A percentile compares a stretch with the other conserved stretches of the same genome.
Evolutionary conservation across 495 filamentous ascomycete genomes (phyloP).

Genomic region (Penicillium psychrofluorescens): DNA sequence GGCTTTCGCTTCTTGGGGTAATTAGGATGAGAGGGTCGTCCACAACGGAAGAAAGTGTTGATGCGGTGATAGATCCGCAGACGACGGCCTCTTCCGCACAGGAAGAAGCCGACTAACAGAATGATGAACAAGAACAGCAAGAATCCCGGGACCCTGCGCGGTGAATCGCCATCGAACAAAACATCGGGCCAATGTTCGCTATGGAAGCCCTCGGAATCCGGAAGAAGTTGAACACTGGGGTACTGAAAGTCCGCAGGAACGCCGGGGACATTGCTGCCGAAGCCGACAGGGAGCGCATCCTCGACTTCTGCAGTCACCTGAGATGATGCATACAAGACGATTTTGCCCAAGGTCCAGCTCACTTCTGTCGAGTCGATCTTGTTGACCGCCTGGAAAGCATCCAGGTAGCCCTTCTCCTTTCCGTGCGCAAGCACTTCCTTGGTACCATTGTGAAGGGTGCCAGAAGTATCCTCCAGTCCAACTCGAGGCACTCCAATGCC

Average conservation of each 20-base stretch:
- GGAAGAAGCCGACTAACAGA: slow-evolving; percentile 55
- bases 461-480: slow-evolving; percentile 58
- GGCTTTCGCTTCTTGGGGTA: slow-evolving; percentile 46
- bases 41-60: slow-evolving; percentile 40
- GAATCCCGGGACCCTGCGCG: slow-evolving; percentile 65
- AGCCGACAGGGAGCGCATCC: slow-evolving; percentile 71
- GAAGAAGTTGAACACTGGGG: slow-evolving; percentile 55
- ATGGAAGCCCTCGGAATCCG: slow-evolving; percentile 37
- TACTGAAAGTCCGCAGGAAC: slow-evolving; percentile 77
- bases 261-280: slow-evolving; percentile 69
- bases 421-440: slow-evolving; percentile 62
- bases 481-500: slow-evolving; percentile 93
- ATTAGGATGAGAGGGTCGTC: slow-evolving; percentile 43
- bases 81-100: slow-evolving; percentile 66
- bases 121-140: slow-evolving; percentile 69
- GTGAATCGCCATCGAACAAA: slow-evolving; percentile 51
- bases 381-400: slow-evolving; percentile 88
- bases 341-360: slow-evolving; percentile 97
- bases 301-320: slow-evolving; percentile 62
- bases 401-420: slow-evolving; percentile 72
- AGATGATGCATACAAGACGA: slow-evolving; percentile 92
- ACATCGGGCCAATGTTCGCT: slow-evolving; percentile 69
- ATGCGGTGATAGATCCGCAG: slow-evolving; percentile 55
- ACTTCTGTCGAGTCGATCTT: slow-evolving; percentile 90
- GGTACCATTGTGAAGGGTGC: slow-evolving; percentile 58